phyloP scores from a whole-genome alignment of 2,329 filamentous ascomycete genomes.

The Stemphylium vesicarium region DNA sequence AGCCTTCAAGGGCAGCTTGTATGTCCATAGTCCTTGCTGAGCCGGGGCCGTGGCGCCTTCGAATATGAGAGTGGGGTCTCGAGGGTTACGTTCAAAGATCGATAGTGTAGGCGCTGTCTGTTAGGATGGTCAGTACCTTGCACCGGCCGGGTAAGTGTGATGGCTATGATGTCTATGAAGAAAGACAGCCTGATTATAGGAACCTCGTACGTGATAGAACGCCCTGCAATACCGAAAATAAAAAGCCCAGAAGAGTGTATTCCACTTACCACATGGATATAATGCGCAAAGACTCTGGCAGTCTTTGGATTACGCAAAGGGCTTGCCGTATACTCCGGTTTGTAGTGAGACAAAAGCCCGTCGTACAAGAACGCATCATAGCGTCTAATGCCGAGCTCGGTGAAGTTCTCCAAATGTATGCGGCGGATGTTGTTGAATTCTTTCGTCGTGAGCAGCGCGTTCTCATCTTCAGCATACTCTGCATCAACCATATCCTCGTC shows the following conservation, averaged over 20 bases:
- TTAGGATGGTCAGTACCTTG: slow-evolving; percentile 10
- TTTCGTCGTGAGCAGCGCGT: slow-evolving; percentile 30
- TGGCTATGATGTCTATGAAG: too few relatives aligned
- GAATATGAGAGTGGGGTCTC: slow-evolving; percentile 73
- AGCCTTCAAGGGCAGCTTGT: slow-evolving; percentile 80
- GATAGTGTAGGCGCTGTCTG: slow-evolving; percentile 81
- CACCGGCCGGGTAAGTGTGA: too few relatives aligned
- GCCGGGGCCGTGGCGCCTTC: slow-evolving; percentile 50
- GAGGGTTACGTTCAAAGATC: slow-evolving; percentile 81
- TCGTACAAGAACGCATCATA: slow-evolving; percentile 57
- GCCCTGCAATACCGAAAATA: not conserved
- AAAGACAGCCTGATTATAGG: too few relatives aligned
- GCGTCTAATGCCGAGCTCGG: slow-evolving; percentile 47
- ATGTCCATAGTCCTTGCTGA: slow-evolving; percentile 62
- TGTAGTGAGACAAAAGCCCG: slow-evolving; percentile 55
- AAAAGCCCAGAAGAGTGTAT: not conserved
- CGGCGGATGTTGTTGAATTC: slow-evolving; percentile 48
- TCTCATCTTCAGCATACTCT: slow-evolving; percentile 28
- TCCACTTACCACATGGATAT: slow-evolving; percentile 71
- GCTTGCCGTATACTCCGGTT: slow-evolving; percentile 56
- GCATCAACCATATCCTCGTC: slow-evolving; percentile 53
- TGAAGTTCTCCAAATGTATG: slow-evolving; percentile 45
- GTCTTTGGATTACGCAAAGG: slow-evolving; percentile 83
- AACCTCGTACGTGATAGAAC: not conserved
- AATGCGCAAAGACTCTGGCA: slow-evolving; percentile 86